Conservation (phyloP, 768 basidiomycete species). For the Auricularia sp. region DNA sequence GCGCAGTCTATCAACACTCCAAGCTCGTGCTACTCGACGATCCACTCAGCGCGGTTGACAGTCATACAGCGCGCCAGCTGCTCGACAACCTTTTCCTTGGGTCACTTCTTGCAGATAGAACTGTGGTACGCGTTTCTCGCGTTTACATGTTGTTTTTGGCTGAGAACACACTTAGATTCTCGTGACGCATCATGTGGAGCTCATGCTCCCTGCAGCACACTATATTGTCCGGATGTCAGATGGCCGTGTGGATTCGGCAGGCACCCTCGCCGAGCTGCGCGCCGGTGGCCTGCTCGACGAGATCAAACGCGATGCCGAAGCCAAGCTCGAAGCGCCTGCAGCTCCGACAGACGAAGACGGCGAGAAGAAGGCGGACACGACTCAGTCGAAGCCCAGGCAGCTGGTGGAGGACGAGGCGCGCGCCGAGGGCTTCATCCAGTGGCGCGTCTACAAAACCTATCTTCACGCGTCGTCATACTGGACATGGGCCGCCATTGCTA, state of each 20-base stretch:
- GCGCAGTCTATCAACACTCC: constrained; percentile 18
- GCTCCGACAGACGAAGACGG: constrained; percentile 16
- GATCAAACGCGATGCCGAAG: constrained; percentile 17
- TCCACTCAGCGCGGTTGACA: constrained; percentile 12
- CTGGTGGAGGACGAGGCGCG: constrained; percentile 13
- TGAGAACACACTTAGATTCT: constrained; percentile 13
- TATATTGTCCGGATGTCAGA: constrained; percentile 25
- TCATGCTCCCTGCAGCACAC: constrained; percentile 23
- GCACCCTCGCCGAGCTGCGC: constrained; percentile 23
- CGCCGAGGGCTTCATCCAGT: constrained; percentile 13
- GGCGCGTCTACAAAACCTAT: constrained; percentile 17
- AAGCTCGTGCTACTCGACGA: constrained; percentile 20
- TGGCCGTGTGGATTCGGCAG: constrained; percentile 25
- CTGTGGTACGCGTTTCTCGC: constrained; percentile 10
- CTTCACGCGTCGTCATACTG: constrained; percentile 13
- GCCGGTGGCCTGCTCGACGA: constrained; percentile 18
- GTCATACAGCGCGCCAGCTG: constrained; percentile 10
- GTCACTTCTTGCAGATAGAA: constrained; percentile 16
- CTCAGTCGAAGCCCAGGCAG: constrained; percentile 9
- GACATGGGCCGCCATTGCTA: constrained; percentile 10
- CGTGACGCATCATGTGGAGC: constrained; percentile 31
- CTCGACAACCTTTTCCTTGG: constrained; percentile 12
- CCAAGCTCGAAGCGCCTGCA: constrained; percentile 5
- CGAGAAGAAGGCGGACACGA: constrained; percentile 11
- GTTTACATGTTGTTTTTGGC: neutral